These are phyloP conservation scores for Phyllosticta ampelicida DNA, from an alignment of 2,329 filamentous ascomycete species.

Conservation along the genomic window DNA sequence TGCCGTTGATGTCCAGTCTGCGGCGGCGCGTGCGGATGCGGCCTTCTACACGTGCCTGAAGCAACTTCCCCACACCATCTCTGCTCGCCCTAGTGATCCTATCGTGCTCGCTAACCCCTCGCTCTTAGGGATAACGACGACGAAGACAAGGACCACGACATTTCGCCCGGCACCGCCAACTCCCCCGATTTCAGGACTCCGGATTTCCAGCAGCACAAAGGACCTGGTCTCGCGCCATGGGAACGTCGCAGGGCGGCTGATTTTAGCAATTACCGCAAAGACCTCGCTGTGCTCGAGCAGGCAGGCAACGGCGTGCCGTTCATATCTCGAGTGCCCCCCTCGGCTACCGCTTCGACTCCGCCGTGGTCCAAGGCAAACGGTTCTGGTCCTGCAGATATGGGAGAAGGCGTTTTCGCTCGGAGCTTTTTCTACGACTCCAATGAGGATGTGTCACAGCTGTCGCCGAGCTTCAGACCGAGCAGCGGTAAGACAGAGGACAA, in stretches of 20 bases:
- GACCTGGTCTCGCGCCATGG: slow-evolving; percentile 35
- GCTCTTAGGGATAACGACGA: slow-evolving; percentile 18
- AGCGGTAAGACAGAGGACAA: slow-evolving; percentile 39
- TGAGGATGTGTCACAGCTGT: slow-evolving; percentile 59
- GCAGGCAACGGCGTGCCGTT: slow-evolving; percentile 47
- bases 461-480: slow-evolving; percentile 55
- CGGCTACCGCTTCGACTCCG: slow-evolving; percentile 42
- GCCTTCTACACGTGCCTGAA: slow-evolving; percentile 7
- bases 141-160: slow-evolving; percentile 36
- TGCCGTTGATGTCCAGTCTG: not conserved
- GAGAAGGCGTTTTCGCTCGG: slow-evolving; percentile 31
- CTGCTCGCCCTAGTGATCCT: not conserved
- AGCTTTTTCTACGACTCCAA: slow-evolving; percentile 68
- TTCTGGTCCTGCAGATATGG: slow-evolving; percentile 22
- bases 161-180: slow-evolving; percentile 26
- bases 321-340: slow-evolving; percentile 47
- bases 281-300: slow-evolving; percentile 57
- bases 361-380: slow-evolving; percentile 39
- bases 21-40: slow-evolving; percentile 7
- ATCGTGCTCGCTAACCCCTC: slow-evolving; percentile 15
- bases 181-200: slow-evolving; percentile 27
- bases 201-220: slow-evolving; percentile 22
- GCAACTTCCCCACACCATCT: not conserved
- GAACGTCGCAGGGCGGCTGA: slow-evolving; percentile 47
- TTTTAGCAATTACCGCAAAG: slow-evolving; percentile 60